These are phyloP conservation scores for Rhizopogon sp. DNA, from an alignment of 768 basidiomycete species.

Conservation along the genomic window DNA sequence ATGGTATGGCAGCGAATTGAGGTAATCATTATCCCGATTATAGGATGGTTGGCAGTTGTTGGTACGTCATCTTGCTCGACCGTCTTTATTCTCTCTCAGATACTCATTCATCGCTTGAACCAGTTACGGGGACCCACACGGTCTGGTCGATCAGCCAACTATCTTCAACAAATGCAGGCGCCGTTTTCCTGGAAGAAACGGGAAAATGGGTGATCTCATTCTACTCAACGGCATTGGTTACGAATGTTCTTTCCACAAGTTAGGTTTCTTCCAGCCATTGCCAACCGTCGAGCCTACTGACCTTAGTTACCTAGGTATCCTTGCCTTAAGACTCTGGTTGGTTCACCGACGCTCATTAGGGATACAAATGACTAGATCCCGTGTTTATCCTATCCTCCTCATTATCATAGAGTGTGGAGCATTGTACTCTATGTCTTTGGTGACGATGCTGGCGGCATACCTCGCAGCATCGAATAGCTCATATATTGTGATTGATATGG, in stretches of 20 bases:
- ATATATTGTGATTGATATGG: conserved; percentile 3
- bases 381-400: background rate
- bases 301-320: background rate
- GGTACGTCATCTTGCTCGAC: background rate
- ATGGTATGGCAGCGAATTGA: conserved; percentile 2
- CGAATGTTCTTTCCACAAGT: conserved; percentile 9
- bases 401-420: conserved; percentile 1
- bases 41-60: background rate
- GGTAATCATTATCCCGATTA: background rate
- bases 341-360: background rate
- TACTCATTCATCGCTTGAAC: background rate
- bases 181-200: conserved; percentile 6
- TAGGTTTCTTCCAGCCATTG: background rate
- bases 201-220: conserved; percentile 10
- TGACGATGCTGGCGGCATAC: background rate
- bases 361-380: background rate
- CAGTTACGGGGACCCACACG: conserved; percentile 1
- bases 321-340: background rate
- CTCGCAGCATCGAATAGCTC: background rate
- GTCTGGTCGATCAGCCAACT: background rate
- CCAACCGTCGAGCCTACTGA: background rate
- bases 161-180: background rate
- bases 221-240: conserved; percentile 5
- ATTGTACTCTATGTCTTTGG: background rate
- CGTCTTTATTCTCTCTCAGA: background rate